Conservation (phyloP, 2,329 filamentous ascomycete genomes). For the Byssothecium circinans region DNA sequence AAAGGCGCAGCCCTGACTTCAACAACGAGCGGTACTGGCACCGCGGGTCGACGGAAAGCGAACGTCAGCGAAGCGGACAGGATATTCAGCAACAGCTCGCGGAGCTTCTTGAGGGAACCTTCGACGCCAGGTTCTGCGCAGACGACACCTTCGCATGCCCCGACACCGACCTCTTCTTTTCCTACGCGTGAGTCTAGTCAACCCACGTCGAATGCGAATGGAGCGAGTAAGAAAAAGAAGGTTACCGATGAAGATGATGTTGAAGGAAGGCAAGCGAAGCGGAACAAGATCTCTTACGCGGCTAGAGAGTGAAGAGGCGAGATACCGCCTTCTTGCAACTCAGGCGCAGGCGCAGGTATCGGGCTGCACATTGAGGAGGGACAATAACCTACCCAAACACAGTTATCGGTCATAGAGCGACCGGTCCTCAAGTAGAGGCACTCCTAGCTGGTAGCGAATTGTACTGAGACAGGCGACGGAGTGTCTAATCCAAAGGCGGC, state of each 20-base stretch:
- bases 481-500: not conserved
- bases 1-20: constrained; percentile 73
- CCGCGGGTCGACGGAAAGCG: constrained; percentile 59
- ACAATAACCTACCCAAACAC: not conserved
- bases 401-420: not conserved
- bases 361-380: not conserved
- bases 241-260: constrained; percentile 51
- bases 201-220: constrained; percentile 39
- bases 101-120: constrained; percentile 44
- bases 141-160: constrained; percentile 50
- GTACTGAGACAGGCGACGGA: not conserved
- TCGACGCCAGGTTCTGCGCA: constrained; percentile 42
- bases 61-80: constrained; percentile 69
- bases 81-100: constrained; percentile 61
- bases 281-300: constrained; percentile 54
- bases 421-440: not conserved
- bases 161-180: constrained; percentile 51
- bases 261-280: constrained; percentile 49
- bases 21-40: constrained; percentile 45
- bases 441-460: not conserved
- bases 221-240: constrained; percentile 49
- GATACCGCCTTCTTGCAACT: not conserved
- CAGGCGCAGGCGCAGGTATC: not conserved
- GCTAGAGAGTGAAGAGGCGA: constrained; percentile 42
- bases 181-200: constrained; percentile 51